A percentile compares a stretch with the other conserved stretches of the same genome.
Evolutionary conservation across 2,329 filamentous ascomycete genomes (phyloP).

Genomic region (Sporothrix brasiliensis): DNA sequence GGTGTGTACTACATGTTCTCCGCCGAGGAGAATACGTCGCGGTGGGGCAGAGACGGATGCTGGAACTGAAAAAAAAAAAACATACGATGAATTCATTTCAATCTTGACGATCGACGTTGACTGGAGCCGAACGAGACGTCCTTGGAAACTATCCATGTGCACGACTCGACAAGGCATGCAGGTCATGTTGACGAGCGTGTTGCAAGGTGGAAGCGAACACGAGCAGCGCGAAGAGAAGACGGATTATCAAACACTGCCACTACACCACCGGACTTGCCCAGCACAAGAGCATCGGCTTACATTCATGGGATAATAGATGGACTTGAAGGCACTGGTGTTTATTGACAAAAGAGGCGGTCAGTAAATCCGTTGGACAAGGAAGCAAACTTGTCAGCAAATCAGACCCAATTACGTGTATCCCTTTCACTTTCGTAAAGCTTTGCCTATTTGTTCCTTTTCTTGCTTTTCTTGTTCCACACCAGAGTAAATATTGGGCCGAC

Average conservation of each 20-base stretch:
- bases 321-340: background rate
- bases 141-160: background rate
- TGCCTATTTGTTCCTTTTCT: background rate
- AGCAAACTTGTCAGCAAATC: background rate
- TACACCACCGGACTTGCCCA: background rate
- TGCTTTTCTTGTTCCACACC: background rate
- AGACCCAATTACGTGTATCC: conserved; percentile 16
- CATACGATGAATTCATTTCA: background rate
- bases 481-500: conserved; percentile 8
- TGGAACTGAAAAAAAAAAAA: background rate
- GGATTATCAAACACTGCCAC: conserved; percentile 2
- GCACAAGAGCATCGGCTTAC: background rate
- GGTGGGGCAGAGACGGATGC: background rate
- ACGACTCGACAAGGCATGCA: conserved; percentile 5
- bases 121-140: background rate
- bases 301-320: background rate
- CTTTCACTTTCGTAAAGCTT: background rate
- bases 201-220: background rate
- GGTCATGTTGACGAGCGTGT: background rate
- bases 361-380: background rate
- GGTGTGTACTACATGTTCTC: conserved; percentile 1
- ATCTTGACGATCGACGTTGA: conserved; percentile 8
- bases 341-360: conserved; percentile 10
- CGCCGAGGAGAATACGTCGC: background rate
- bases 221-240: background rate